phyloP scores from a whole-genome alignment of 257 asterid species.

The Solanum chaucha region DNA sequence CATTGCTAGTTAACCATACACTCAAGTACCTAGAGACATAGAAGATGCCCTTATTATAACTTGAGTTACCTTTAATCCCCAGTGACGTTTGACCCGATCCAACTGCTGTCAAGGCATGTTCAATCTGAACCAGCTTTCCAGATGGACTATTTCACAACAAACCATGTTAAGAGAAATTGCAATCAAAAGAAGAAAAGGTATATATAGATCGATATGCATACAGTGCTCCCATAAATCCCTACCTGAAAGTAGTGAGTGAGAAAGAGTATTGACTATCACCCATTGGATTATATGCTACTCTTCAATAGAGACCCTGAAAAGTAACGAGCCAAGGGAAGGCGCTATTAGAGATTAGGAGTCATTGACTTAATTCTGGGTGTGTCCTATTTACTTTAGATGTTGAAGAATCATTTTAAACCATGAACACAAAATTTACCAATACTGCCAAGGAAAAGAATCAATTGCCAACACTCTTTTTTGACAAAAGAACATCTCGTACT shows the following conservation, averaged over 20 bases:
- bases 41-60: not conserved
- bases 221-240: not conserved
- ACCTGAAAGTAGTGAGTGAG: conserved; percentile 99
- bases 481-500: not conserved
- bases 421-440: not conserved
- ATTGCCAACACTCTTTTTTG: not conserved
- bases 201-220: not conserved
- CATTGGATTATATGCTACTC: conserved; percentile 29
- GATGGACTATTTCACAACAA: conserved; percentile 59
- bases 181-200: not conserved
- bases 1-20: not conserved
- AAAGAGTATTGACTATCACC: conserved; percentile 99
- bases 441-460: not conserved
- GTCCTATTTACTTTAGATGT: not conserved
- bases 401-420: not conserved
- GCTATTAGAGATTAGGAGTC: not conserved
- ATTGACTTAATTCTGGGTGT: not conserved
- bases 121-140: conserved; percentile 98
- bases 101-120: conserved; percentile 97
- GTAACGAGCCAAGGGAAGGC: not conserved
- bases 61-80: conserved; percentile 78
- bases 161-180: not conserved
- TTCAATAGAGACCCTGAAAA: not conserved
- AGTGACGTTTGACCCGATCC: conserved; percentile 98
- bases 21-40: not conserved